phyloP scores from a whole-genome alignment of 352 stramenopile species.

The Phytophthora idaei region DNA sequence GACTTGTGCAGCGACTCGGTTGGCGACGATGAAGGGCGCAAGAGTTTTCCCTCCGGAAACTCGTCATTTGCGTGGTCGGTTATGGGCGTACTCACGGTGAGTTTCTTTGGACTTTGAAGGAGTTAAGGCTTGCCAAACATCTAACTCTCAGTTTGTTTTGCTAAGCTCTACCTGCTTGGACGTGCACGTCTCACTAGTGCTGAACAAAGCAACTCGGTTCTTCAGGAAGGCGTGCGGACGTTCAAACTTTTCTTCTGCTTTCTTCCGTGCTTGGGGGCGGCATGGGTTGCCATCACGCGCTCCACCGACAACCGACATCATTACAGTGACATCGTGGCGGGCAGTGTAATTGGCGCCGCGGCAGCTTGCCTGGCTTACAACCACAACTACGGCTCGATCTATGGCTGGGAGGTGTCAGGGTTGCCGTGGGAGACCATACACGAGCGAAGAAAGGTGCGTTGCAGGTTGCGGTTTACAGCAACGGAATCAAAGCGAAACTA shows the following conservation, averaged over 20 bases:
- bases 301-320: constrained; percentile 83
- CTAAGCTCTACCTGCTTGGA: constrained; percentile 73
- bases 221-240: constrained; percentile 50
- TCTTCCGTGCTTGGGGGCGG: constrained; percentile 55
- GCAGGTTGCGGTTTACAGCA: not conserved
- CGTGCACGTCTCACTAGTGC: constrained; percentile 57
- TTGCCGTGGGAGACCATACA: constrained; percentile 50
- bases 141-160: constrained; percentile 6
- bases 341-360: constrained; percentile 51
- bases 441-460: constrained; percentile 43
- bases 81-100: constrained; percentile 72
- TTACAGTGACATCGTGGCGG: constrained; percentile 75
- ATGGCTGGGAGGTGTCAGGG: constrained; percentile 50
- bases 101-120: constrained; percentile 2
- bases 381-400: constrained; percentile 72
- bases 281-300: constrained; percentile 74
- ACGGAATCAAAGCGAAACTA: not conserved
- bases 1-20: constrained; percentile 58
- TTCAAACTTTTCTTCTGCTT: constrained; percentile 79
- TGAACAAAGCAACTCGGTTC: constrained; percentile 48
- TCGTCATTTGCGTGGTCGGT: constrained; percentile 72
- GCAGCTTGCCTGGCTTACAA: constrained; percentile 47
- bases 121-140: not conserved
- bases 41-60: constrained; percentile 80
- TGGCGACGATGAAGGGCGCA: constrained; percentile 65